phyloP scores from a whole-genome alignment of 1,139 yeast species.

The Zygoascus hellenicus region DNA sequence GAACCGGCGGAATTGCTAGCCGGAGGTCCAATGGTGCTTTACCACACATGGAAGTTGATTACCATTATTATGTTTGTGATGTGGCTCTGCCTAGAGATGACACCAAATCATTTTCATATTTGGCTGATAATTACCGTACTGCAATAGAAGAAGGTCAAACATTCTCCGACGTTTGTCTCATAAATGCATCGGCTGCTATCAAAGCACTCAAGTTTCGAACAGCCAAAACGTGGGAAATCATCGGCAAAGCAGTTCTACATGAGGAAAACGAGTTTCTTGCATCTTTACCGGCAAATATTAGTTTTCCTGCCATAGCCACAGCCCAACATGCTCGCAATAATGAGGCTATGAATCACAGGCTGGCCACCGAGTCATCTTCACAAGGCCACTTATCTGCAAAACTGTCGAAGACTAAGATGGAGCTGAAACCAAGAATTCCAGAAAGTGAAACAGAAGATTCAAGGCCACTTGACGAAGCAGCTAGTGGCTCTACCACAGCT shows the following conservation, averaged over 20 bases:
- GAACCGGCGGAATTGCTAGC: not conserved
- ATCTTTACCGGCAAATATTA: too few relatives aligned
- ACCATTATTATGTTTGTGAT: constrained; percentile 18
- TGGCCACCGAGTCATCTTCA: too few relatives aligned
- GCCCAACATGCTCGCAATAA: too few relatives aligned
- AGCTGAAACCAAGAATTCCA: too few relatives aligned
- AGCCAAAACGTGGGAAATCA: constrained; percentile 65
- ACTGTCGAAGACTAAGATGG: too few relatives aligned
- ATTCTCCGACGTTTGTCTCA: constrained; percentile 49
- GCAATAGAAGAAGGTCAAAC: constrained; percentile 45
- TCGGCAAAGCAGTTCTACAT: constrained; percentile 51
- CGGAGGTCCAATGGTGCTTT: constrained; percentile 4
- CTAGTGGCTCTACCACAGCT: too few relatives aligned
- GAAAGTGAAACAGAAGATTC: too few relatives aligned
- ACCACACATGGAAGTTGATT: constrained; percentile 6
- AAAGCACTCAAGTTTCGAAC: constrained; percentile 50
- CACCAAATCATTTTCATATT: constrained; percentile 24
- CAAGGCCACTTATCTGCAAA: too few relatives aligned
- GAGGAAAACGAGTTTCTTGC: constrained; percentile 31
- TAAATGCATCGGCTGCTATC: constrained; percentile 56
- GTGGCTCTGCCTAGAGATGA: constrained; percentile 30
- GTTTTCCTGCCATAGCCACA: too few relatives aligned
- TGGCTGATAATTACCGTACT: constrained; percentile 30
- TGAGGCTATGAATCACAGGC: too few relatives aligned
- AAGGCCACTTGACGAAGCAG: too few relatives aligned